Conservation (phyloP, 139 green algal genomes). For the Desmodesmus armatus region DNA sequence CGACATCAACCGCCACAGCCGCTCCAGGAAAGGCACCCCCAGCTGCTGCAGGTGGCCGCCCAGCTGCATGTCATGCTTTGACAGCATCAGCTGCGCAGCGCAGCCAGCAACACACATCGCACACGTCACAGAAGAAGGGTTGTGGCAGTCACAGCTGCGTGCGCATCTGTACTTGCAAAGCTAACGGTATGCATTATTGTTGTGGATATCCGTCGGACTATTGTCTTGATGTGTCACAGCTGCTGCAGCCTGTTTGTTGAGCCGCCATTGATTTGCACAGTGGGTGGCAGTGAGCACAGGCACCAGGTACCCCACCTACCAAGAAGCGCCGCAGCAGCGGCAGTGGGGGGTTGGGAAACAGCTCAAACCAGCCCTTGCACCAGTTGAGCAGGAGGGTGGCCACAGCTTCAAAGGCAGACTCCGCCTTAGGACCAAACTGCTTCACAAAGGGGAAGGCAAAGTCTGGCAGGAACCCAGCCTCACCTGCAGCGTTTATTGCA, state of each 20-base stretch:
- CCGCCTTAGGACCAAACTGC: slow-evolving; percentile 53
- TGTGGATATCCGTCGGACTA: no score
- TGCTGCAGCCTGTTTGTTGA: neutral
- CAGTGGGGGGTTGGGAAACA: slow-evolving; percentile 73
- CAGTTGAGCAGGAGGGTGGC: slow-evolving; percentile 71
- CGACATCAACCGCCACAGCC: slow-evolving; percentile 51
- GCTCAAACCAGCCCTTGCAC: slow-evolving; percentile 70
- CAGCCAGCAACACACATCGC: no score
- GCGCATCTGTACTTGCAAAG: no score
- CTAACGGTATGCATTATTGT: no score
- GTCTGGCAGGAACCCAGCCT: slow-evolving; percentile 65
- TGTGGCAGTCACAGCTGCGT: no score
- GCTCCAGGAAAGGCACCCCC: slow-evolving; percentile 23
- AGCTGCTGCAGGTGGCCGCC: slow-evolving; percentile 33
- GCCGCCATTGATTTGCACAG: no score
- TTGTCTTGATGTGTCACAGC: no score
- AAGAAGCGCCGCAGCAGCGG: slow-evolving; percentile 58
- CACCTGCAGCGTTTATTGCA: no score
- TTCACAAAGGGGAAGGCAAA: slow-evolving; percentile 77
- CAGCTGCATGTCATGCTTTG: slow-evolving; percentile 33
- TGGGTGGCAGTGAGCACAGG: no score
- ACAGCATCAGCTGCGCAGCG: slow-evolving; percentile 40
- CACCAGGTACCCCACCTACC: slow-evolving; percentile 42
- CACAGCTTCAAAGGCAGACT: slow-evolving; percentile 54
- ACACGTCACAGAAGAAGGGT: no score